These are phyloP conservation scores for Gaultheria prostrata DNA, from an alignment of 148 eudicot species.

Conservation along the genomic window DNA sequence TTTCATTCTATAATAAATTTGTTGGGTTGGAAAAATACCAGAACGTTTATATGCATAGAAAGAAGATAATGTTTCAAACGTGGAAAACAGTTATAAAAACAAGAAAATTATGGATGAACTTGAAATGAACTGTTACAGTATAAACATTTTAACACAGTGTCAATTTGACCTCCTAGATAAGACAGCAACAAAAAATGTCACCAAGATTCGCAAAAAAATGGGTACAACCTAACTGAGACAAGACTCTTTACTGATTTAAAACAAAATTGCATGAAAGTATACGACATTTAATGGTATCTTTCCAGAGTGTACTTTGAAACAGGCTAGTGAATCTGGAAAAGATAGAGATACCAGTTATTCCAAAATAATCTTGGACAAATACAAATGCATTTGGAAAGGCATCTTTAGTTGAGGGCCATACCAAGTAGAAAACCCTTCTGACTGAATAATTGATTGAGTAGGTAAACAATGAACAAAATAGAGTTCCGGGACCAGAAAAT, in stretches of 20 bases:
- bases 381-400: not conserved
- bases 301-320: not conserved
- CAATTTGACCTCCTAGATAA: not conserved
- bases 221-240: not conserved
- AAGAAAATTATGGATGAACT: not conserved
- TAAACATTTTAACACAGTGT: not conserved
- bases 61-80: not conserved
- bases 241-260: not conserved
- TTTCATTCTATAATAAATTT: not conserved
- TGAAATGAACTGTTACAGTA: not conserved
- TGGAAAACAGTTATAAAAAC: not conserved
- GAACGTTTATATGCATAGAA: not conserved
- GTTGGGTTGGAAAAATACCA: not conserved
- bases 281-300: not conserved
- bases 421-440: not conserved
- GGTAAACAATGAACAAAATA: not conserved
- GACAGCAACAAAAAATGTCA: not conserved
- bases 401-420: not conserved
- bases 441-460: not conserved
- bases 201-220: not conserved
- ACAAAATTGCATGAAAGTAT: not conserved
- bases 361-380: conserved; percentile 13
- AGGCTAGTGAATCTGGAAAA: not conserved
- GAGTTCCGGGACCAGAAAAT: not conserved
- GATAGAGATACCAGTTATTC: not conserved